Evolutionary conservation across 805 yeast genomes (phyloP).

Genomic region (Ogataea thermomethanolica): DNA sequence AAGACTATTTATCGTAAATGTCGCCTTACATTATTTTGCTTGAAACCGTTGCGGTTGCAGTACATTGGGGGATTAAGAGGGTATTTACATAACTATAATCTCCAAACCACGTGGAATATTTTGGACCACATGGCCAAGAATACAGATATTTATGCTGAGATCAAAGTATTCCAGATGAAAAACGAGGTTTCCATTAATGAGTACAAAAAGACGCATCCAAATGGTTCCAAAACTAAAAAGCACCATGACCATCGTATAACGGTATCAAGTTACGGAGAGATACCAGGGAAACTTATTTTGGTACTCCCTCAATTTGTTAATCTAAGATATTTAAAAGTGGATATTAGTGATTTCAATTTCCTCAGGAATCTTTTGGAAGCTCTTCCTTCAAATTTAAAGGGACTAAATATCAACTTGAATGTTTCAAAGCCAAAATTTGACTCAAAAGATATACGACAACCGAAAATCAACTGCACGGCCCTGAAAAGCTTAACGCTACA

Average conservation of each 20-base stretch:
- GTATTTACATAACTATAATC: slow-evolving; percentile 6
- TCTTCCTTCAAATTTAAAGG: slow-evolving; percentile 18
- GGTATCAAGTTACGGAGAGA: slow-evolving; percentile 5
- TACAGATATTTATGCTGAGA: slow-evolving; percentile 13
- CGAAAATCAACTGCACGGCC: slow-evolving; percentile 5
- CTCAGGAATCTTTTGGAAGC: slow-evolving; percentile 9
- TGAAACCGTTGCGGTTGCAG: slow-evolving; percentile 17
- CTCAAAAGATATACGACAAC: slow-evolving; percentile 4
- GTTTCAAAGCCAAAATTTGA: slow-evolving; percentile 10
- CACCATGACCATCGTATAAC: background rate
- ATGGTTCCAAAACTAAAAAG: background rate
- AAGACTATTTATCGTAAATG: slow-evolving; percentile 19
- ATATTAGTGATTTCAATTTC: slow-evolving; percentile 10
- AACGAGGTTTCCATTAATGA: slow-evolving; percentile 9
- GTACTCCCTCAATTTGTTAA: slow-evolving; percentile 11
- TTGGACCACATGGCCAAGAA: slow-evolving; percentile 11
- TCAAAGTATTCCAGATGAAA: slow-evolving; percentile 17
- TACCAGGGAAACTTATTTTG: slow-evolving; percentile 7
- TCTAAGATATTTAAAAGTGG: slow-evolving; percentile 18
- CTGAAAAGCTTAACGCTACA: slow-evolving; percentile 11
- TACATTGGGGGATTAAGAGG: slow-evolving; percentile 11
- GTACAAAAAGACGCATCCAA: background rate
- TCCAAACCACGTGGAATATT: slow-evolving; percentile 12
- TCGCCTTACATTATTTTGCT: slow-evolving; percentile 17
- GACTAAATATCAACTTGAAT: slow-evolving; percentile 16